A percentile compares a stretch with the other conserved stretches of the same genome.
Conservation (phyloP, 2,329 filamentous ascomycete species). For the Alternaria arborescens region DNA sequence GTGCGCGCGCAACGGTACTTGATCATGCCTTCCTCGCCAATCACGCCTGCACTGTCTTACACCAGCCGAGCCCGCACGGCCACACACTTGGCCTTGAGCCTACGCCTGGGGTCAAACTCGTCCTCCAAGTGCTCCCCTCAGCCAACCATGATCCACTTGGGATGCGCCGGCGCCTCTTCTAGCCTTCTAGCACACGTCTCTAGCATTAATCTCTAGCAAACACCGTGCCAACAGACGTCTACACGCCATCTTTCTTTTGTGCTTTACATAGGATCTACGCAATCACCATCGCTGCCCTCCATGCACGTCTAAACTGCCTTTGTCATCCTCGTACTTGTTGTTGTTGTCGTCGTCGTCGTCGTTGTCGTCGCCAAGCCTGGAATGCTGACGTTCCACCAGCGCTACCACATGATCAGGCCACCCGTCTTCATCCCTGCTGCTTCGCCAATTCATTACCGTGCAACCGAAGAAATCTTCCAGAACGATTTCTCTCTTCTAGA, state of each 20-base stretch:
- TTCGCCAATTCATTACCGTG: conserved; percentile 20
- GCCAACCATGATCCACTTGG: conserved; percentile 33
- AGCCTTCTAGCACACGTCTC: conserved; percentile 2
- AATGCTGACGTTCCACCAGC: conserved; percentile 36
- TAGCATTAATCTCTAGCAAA: not conserved
- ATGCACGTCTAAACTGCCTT: not conserved
- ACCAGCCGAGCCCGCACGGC: conserved; percentile 32
- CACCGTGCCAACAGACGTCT: not conserved
- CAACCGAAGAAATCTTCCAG: conserved; percentile 28
- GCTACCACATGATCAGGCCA: conserved; percentile 21
- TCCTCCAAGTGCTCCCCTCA: conserved; percentile 21
- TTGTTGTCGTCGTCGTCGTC: not conserved
- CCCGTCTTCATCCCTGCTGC: conserved; percentile 1
- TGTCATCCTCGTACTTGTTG: not conserved
- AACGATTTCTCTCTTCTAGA: conserved; percentile 43
- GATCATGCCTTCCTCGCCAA: conserved; percentile 19
- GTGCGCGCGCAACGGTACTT: conserved; percentile 19
- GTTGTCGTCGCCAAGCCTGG: conserved; percentile 5
- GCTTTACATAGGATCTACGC: not conserved
- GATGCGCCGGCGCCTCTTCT: conserved; percentile 6
- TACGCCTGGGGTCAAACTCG: conserved; percentile 39
- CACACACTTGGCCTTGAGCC: conserved; percentile 40
- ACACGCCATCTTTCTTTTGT: conserved; percentile 6
- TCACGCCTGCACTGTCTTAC: conserved; percentile 17
- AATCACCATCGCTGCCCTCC: conserved; percentile 10